These are phyloP conservation scores for Syzygium malaccense DNA, from an alignment of 441 rosid species.

Conservation along the genomic window DNA sequence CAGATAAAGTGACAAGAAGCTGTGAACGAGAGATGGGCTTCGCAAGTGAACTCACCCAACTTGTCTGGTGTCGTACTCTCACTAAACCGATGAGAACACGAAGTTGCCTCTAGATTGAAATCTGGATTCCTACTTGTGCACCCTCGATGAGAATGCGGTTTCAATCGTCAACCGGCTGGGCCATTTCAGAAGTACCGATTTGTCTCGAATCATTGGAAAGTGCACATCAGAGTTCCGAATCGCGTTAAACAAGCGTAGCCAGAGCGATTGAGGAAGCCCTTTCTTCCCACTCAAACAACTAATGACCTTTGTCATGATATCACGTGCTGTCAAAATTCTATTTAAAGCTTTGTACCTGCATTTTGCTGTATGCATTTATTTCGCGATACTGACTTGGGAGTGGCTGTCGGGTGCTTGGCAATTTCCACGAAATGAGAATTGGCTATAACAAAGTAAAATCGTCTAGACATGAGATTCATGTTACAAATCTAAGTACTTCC, in stretches of 20 bases:
- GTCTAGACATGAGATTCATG: too few species aligned
- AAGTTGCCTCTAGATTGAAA: neutral
- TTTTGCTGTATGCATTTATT: neutral
- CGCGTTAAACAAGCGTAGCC: neutral
- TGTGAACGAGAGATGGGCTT: neutral
- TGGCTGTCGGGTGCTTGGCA: neutral
- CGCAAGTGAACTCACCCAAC: neutral
- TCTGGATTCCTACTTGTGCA: neutral
- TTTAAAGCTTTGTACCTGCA: neutral
- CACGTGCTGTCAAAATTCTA: neutral
- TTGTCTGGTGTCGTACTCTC: neutral
- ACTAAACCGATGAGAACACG: neutral
- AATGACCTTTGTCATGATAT: neutral
- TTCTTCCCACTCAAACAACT: neutral
- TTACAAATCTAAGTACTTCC: too few species aligned
- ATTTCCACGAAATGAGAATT: neutral
- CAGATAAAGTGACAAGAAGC: too few species aligned
- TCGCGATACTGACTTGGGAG: neutral
- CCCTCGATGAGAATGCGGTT: neutral
- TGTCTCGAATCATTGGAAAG: neutral
- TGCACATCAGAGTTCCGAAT: neutral
- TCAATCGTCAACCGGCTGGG: neutral
- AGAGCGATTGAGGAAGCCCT: neutral
- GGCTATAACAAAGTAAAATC: neutral
- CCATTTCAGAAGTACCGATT: neutral